Percentiles rank a stretch among this genome's conserved stretches.
phyloP scores from a whole-genome alignment of 306 rosid genomes.

The Castanopsis chinensis region DNA sequence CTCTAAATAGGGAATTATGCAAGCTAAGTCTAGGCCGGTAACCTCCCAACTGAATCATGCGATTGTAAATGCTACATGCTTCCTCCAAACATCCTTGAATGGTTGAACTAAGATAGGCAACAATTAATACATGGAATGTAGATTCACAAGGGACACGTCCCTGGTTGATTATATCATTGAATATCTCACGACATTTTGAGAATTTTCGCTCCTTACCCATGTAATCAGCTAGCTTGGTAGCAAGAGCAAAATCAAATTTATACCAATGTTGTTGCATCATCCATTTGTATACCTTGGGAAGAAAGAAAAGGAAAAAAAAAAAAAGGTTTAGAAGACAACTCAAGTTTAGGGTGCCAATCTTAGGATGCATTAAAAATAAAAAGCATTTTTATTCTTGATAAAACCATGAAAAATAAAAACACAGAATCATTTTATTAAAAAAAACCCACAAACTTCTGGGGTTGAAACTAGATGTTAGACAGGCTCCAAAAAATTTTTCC shows the following conservation, averaged over 20 bases:
- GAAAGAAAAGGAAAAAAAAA: background rate
- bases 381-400: background rate
- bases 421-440: background rate
- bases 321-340: background rate
- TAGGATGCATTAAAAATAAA: background rate
- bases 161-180: slow-evolving; percentile 81
- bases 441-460: background rate
- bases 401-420: background rate
- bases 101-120: slow-evolving; percentile 84
- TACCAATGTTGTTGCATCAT: slow-evolving; percentile 87
- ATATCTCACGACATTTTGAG: slow-evolving; percentile 88
- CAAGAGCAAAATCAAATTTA: slow-evolving; percentile 79
- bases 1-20: slow-evolving; percentile 80
- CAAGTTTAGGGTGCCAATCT: slow-evolving; percentile 8
- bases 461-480: background rate
- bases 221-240: slow-evolving; percentile 86
- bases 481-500: background rate
- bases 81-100: slow-evolving; percentile 84
- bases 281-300: slow-evolving; percentile 85
- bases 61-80: slow-evolving; percentile 76
- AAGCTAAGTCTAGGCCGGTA: slow-evolving; percentile 83
- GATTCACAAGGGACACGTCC: slow-evolving; percentile 92
- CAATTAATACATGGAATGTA: slow-evolving; percentile 80
- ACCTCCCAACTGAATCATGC: slow-evolving; percentile 96
- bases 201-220: slow-evolving; percentile 88